Percentiles rank a stretch among this genome's conserved stretches.
Conservation (phyloP, 306 rosid genomes). For the Lathyrus tuberosus region DNA sequence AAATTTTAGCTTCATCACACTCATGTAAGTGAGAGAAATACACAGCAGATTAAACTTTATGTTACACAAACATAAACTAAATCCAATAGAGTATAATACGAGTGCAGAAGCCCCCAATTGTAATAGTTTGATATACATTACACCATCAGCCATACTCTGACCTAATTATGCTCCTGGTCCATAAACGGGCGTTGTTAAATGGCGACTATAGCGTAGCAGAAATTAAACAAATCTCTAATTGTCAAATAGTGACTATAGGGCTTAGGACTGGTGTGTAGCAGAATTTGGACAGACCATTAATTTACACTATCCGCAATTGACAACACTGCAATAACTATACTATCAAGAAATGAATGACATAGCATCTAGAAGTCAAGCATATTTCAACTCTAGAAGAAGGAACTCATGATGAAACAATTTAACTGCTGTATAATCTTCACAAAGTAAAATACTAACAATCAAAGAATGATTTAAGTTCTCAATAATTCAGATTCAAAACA, state of each 20-base stretch:
- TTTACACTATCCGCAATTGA: neutral
- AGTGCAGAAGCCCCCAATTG: constrained; percentile 1
- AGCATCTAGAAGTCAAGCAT: constrained; percentile 4
- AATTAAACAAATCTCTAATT: neutral
- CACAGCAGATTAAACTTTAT: constrained; percentile 1
- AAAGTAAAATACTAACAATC: neutral
- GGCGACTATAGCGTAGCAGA: neutral
- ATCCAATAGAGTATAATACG: neutral
- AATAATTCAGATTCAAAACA: constrained; percentile 2
- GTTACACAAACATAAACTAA: neutral
- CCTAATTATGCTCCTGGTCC: neutral
- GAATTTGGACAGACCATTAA: neutral
- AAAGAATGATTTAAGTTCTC: neutral
- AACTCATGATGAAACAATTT: constrained; percentile 8
- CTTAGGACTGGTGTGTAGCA: neutral
- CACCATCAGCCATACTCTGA: constrained; percentile 2
- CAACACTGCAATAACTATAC: neutral
- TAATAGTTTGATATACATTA: constrained; percentile 18
- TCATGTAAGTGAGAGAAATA: constrained; percentile 15
- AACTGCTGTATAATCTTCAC: constrained; percentile 3
- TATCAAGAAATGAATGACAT: neutral
- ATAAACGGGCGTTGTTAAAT: neutral
- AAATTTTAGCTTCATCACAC: neutral
- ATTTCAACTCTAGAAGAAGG: neutral
- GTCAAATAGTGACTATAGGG: neutral